These are phyloP conservation scores for Nannizzia gypsea DNA, from an alignment of 2,329 filamentous ascomycete species.

Conservation along the genomic window DNA sequence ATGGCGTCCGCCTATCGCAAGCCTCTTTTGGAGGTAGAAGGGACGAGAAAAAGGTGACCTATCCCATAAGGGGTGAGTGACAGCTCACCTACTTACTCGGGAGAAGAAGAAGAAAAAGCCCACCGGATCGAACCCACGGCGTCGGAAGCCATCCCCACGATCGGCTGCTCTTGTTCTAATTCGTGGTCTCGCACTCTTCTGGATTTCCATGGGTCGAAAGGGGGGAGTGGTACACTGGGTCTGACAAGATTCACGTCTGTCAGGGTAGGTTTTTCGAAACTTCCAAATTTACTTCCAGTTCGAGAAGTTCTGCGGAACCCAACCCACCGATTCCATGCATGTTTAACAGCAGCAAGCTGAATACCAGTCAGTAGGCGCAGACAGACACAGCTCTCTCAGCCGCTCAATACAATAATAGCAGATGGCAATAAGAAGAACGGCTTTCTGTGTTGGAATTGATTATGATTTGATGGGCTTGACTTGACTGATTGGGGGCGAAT, in stretches of 20 bases:
- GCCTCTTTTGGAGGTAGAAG: neutral
- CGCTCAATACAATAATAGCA: neutral
- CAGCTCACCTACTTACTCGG: constrained; percentile 1
- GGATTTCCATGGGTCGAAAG: neutral
- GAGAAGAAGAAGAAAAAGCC: neutral
- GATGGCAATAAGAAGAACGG: neutral
- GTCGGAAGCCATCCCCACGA: neutral
- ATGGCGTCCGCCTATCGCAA: neutral
- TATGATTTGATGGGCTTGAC: too few relatives aligned
- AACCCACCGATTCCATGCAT: neutral
- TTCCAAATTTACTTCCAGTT: constrained; percentile 5
- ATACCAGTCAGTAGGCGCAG: too few relatives aligned
- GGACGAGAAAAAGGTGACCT: neutral
- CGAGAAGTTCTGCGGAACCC: constrained; percentile 3
- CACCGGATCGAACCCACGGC: constrained; percentile 1
- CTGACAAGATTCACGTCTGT: constrained; percentile 4
- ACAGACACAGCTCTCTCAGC: neutral
- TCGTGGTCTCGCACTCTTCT: neutral
- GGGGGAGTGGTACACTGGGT: neutral
- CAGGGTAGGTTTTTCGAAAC: constrained; percentile 2
- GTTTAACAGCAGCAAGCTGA: neutral
- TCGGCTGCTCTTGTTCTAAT: neutral
- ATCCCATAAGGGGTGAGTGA: constrained; percentile 1
- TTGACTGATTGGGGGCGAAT: too few relatives aligned
- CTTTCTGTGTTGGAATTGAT: too few relatives aligned